Evolutionary conservation across 208 protist species (phyloP), one percentile per base, ranked within the genome.

Genomic region (Trypanosoma avium): DNA sequence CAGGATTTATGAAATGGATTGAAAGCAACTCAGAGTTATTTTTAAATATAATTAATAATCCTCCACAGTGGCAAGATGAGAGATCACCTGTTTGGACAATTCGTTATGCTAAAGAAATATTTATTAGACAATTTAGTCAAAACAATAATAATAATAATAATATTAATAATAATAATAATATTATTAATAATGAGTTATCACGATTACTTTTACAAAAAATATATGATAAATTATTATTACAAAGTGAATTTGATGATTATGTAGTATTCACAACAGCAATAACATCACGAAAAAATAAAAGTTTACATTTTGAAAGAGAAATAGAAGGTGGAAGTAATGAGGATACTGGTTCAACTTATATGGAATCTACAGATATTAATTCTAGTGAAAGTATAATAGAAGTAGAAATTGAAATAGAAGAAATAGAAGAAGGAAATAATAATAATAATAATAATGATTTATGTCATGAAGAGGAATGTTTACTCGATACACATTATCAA

Each of bases 1-100:
- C 85, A 7, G 43, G 60, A 1, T 62, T 92, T 61, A 82, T 87
- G 45, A 69, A 48, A 49, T 92, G 80, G 79, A 75, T 92, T 40
- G 50, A 70, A 40, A 54, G 45, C 4, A 73, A 89, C 38, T 58
- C 79, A 27, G 58, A 62, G 45, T 54, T 70, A 33, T 86, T 92
- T 56, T 56, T 92, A n/a, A 33, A 32, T 26, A 30, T 64, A 32
- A 64, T 71, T 21, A 71, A 71, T 35, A 46, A 15, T 35, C 49
- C 57, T 35, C 54, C 56, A 30, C 48, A 49, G 15, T 57, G 55
- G 49, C 27, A 42, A 38, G 66, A 71, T 30, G 57, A 46, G 19
- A 59, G 36, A 49, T 65, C 57, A 40, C 57, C 66, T 19, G 47
- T 58, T 6, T 57, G 55, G 57, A 12, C 64, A 22, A 59, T 71